Percentiles rank a stretch among this genome's conserved stretches.
Evolutionary conservation across 1,284 basidiomycete species (phyloP).

Genomic region (Calocybe gambosa): DNA sequence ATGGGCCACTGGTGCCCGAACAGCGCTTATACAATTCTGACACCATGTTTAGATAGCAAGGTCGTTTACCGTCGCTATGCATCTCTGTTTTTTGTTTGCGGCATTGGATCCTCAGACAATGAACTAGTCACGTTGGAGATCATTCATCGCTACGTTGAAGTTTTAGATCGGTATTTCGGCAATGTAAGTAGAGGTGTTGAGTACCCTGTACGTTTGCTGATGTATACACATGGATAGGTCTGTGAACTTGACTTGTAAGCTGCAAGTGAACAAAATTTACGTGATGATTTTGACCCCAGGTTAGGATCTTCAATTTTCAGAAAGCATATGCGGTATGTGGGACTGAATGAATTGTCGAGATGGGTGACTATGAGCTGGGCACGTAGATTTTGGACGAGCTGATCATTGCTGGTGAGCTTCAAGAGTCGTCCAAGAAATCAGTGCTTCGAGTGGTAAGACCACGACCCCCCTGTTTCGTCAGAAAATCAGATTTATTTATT

Average conservation of each 20-base stretch:
- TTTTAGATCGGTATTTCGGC: slow-evolving; percentile 98
- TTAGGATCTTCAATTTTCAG: slow-evolving; percentile 96
- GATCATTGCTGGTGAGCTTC: slow-evolving; percentile 96
- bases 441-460: slow-evolving; percentile 57
- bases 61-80: slow-evolving; percentile 98
- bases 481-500: slow-evolving; percentile 3
- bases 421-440: slow-evolving; percentile 98
- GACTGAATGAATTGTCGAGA: slow-evolving; percentile 23
- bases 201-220: slow-evolving; percentile 4
- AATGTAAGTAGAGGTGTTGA: slow-evolving; percentile 54
- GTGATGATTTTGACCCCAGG: slow-evolving; percentile 24
- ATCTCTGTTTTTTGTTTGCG: slow-evolving; percentile 96
- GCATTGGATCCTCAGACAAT: slow-evolving; percentile 88
- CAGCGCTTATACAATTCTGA: slow-evolving; percentile 8
- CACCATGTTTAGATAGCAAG: slow-evolving; percentile 65
- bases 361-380: background rate
- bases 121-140: slow-evolving; percentile 92
- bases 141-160: slow-evolving; percentile 97
- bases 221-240: slow-evolving; percentile 48
- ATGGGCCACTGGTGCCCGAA: background rate
- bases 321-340: slow-evolving; percentile 78
- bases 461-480: background rate
- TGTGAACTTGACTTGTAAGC: slow-evolving; percentile 89
- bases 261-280: slow-evolving; percentile 74
- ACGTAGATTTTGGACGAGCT: slow-evolving; percentile 88